phyloP scores from a whole-genome alignment of 1,284 basidiomycete genomes.

The Meripilus lineatus region DNA sequence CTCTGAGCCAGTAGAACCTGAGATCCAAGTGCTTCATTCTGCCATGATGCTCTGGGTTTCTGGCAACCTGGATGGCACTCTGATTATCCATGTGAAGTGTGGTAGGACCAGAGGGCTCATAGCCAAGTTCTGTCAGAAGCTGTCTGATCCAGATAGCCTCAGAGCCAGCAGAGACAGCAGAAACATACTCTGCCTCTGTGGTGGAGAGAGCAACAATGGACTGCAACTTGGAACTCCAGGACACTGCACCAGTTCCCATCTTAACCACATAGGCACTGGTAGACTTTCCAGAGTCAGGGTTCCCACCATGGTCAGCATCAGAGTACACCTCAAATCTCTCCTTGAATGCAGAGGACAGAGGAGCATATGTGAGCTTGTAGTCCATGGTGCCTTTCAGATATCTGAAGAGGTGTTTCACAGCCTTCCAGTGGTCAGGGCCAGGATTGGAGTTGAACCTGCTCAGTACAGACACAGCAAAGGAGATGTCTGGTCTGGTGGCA shows the following conservation, averaged over 20 bases:
- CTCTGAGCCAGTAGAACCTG: slow-evolving; percentile 28
- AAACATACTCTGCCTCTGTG: slow-evolving; percentile 39
- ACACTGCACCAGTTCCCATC: no score
- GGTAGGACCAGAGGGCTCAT: slow-evolving; percentile 12
- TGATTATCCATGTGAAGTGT: slow-evolving; percentile 28
- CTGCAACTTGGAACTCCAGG: slow-evolving; percentile 37
- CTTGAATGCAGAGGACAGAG: neutral
- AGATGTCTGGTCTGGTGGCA: no score
- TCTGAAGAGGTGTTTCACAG: slow-evolving; percentile 23
- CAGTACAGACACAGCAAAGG: no score
- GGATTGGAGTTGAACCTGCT: no score
- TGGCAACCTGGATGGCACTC: slow-evolving; percentile 22
- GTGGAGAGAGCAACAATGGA: slow-evolving; percentile 33
- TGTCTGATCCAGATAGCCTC: slow-evolving; percentile 35
- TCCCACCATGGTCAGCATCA: slow-evolving; percentile 20
- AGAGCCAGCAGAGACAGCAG: slow-evolving; percentile 25
- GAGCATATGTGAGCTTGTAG: neutral
- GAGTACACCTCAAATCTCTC: slow-evolving; percentile 7
- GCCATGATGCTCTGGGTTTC: slow-evolving; percentile 27
- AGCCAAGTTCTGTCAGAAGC: slow-evolving; percentile 27
- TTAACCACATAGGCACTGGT: slow-evolving; percentile 23
- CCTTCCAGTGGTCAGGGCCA: slow-evolving; percentile 2
- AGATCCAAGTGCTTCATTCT: slow-evolving; percentile 36
- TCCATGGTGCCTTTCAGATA: slow-evolving; percentile 22
- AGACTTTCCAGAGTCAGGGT: slow-evolving; percentile 19